A percentile compares a stretch with the other conserved stretches of the same genome.
Conservation (phyloP, 345 rosid species). For the Linum usitatissimum region DNA sequence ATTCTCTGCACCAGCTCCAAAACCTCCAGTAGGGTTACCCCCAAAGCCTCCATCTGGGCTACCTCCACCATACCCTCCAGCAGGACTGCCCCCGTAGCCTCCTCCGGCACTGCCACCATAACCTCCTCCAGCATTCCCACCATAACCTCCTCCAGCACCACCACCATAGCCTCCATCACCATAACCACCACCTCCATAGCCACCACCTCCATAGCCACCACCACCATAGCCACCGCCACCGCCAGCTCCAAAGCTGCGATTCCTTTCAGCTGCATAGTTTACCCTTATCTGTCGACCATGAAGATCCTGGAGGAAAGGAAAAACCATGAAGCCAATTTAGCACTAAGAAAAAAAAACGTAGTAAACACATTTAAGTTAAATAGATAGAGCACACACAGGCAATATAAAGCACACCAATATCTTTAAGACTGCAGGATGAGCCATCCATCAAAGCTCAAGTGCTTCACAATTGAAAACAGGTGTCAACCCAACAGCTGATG, state of each 20-base stretch:
- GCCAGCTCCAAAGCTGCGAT: conserved; percentile 21
- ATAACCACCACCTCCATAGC: conserved; percentile 27
- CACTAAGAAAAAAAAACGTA: too few relatives aligned
- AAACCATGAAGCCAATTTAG: neutral
- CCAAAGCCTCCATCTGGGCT: conserved; percentile 22
- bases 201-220: conserved; percentile 12
- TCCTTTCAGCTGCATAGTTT: conserved; percentile 64
- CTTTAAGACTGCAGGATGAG: too few relatives aligned
- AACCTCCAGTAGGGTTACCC: conserved; percentile 1
- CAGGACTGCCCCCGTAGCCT: conserved; percentile 11
- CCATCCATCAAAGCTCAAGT: too few relatives aligned
- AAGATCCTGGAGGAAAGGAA: conserved; percentile 42
- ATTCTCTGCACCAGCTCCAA: conserved; percentile 11
- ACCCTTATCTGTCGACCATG: conserved; percentile 72
- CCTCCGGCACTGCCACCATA: neutral
- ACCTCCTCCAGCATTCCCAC: conserved; percentile 3
- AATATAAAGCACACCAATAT: too few relatives aligned
- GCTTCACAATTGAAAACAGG: too few relatives aligned
- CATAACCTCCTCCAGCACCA: conserved; percentile 6
- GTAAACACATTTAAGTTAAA: neutral
- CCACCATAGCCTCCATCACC: conserved; percentile 21
- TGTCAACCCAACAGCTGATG: too few relatives aligned
- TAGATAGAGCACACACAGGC: neutral
- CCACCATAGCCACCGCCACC: conserved; percentile 12
- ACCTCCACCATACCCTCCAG: neutral